Conservation (phyloP, 495 filamentous ascomycete genomes). For the Xylaria cubensis region DNA sequence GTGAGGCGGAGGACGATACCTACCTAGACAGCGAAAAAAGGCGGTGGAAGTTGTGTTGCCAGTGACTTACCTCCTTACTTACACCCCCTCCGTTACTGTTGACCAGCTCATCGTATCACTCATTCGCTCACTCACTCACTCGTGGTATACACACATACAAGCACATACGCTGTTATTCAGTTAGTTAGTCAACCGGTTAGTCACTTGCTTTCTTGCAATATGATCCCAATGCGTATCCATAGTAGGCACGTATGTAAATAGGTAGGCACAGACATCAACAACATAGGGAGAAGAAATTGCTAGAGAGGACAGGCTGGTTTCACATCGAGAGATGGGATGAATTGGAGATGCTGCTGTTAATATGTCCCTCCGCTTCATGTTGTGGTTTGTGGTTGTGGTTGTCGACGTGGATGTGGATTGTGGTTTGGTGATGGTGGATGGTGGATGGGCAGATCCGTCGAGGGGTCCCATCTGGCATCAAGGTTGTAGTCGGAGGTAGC, state of each 20-base stretch:
- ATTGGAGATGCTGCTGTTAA: constrained; percentile 12
- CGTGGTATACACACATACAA: neutral
- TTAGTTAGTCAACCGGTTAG: neutral
- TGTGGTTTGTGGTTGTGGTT: neutral
- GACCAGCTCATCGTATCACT: constrained; percentile 28
- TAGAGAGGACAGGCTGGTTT: constrained; percentile 1
- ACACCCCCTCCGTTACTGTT: neutral
- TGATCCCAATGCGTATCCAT: neutral
- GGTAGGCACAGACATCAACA: neutral
- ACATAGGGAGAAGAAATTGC: neutral
- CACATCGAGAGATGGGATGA: neutral
- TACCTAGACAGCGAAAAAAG: constrained; percentile 3
- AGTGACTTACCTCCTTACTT: constrained; percentile 4
- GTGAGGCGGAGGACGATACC: neutral
- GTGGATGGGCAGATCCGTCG: constrained; percentile 11
- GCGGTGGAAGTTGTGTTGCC: constrained; percentile 20
- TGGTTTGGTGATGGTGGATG: neutral
- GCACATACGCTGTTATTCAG: neutral
- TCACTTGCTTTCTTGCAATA: neutral
- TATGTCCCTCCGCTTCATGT: constrained; percentile 9
- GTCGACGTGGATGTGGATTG: neutral
- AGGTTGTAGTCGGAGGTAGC: constrained; percentile 1
- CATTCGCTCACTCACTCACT: neutral
- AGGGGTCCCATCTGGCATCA: constrained; percentile 10
- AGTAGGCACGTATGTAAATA: neutral